Conservation (phyloP, 2,329 filamentous ascomycete species). For the Hyphodiscus sp. region DNA sequence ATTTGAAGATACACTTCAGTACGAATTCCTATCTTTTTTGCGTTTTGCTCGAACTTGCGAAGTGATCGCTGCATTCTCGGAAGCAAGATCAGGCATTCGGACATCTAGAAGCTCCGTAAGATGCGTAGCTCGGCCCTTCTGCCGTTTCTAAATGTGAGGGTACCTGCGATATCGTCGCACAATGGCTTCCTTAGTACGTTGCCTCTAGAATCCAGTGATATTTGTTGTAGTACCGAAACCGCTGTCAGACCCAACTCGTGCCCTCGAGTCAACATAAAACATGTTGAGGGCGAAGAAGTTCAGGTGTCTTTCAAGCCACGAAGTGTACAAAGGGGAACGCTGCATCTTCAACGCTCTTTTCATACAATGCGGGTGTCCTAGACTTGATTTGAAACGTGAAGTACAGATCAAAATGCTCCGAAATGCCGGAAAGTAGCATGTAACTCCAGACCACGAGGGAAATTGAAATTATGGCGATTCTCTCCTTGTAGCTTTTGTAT, state of each 20-base stretch:
- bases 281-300: neutral
- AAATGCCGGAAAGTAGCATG: neutral
- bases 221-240: neutral
- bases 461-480: neutral
- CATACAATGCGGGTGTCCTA: neutral
- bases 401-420: neutral
- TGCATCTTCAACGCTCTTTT: neutral
- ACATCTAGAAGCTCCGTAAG: neutral
- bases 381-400: neutral
- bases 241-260: too few relatives aligned
- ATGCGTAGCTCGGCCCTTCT: neutral
- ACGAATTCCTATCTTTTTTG: too few relatives aligned
- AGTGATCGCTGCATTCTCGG: neutral
- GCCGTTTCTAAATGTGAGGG: neutral
- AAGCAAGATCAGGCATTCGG: neutral
- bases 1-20: too few relatives aligned
- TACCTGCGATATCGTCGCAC: neutral
- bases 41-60: too few relatives aligned
- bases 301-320: neutral
- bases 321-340: neutral
- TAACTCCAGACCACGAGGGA: neutral
- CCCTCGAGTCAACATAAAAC: neutral
- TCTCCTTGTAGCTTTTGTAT: neutral
- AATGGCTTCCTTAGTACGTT: neutral
- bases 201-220: neutral